phyloP scores from a whole-genome alignment of 169 alveolate genomes.

The Cryptosporidium ubiquitum region DNA sequence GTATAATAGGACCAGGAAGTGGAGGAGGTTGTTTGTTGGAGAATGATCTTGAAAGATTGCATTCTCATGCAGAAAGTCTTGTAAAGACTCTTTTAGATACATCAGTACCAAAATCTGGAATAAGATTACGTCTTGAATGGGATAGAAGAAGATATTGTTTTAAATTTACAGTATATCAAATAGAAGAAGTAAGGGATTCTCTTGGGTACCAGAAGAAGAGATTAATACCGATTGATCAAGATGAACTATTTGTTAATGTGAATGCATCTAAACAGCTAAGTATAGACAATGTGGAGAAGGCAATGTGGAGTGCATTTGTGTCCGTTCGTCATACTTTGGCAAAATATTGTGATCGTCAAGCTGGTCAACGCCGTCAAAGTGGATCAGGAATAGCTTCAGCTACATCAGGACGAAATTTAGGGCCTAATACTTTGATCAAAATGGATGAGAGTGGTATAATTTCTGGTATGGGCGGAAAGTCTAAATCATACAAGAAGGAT shows the following conservation, averaged over 20 bases:
- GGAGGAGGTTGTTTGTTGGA: constrained; percentile 14
- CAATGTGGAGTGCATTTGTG: constrained; percentile 75
- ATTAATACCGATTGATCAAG: constrained; percentile 66
- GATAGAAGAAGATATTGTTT: constrained; percentile 69
- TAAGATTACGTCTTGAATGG: constrained; percentile 69
- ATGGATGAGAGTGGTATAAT: constrained; percentile 28
- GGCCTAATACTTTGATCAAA: not conserved
- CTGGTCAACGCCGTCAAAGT: constrained; percentile 64
- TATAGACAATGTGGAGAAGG: constrained; percentile 58
- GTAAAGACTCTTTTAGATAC: constrained; percentile 68
- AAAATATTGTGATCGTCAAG: constrained; percentile 72
- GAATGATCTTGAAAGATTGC: constrained; percentile 52
- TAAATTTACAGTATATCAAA: constrained; percentile 66
- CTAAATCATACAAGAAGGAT: constrained; percentile 49
- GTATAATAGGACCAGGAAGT: not conserved
- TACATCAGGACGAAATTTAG: not conserved
- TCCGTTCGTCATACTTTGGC: constrained; percentile 70
- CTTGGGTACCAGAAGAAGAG: constrained; percentile 65
- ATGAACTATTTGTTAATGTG: constrained; percentile 70
- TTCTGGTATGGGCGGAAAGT: not conserved
- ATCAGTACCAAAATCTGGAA: constrained; percentile 69
- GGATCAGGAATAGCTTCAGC: constrained; percentile 6
- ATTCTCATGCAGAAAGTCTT: constrained; percentile 67
- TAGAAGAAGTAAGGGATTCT: constrained; percentile 64
- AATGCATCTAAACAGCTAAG: constrained; percentile 69